A percentile compares a stretch with the other conserved stretches of the same genome.
These are phyloP conservation scores for Myxozyma sirexii DNA, from an alignment of 805 yeast species.

Conservation along the genomic window DNA sequence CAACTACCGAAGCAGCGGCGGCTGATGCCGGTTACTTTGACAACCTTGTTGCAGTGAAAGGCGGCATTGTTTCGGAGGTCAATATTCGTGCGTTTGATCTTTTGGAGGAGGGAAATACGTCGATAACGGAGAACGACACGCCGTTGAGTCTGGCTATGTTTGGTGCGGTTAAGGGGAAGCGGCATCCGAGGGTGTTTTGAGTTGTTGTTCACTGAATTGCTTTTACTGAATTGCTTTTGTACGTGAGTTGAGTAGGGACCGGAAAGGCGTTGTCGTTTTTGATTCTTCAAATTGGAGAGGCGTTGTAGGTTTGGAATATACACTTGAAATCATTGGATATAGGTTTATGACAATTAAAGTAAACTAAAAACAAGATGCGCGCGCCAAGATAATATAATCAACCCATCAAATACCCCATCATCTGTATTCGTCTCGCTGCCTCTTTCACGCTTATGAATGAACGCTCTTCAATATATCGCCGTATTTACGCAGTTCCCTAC, in stretches of 20 bases:
- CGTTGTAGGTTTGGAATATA: too few species aligned
- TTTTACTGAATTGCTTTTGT: too few species aligned
- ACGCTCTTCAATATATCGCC: not conserved
- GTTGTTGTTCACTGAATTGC: too few species aligned
- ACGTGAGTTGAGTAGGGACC: too few species aligned
- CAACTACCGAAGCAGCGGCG: not conserved
- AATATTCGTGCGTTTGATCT: constrained; percentile 56
- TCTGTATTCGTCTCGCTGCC: not conserved
- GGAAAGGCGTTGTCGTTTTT: too few species aligned
- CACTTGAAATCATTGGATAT: too few species aligned
- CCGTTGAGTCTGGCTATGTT: constrained; percentile 58
- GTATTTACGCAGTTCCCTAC: constrained; percentile 29
- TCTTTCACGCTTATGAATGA: not conserved
- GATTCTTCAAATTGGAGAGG: too few species aligned
- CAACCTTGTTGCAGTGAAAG: constrained; percentile 27
- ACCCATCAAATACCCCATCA: not conserved
- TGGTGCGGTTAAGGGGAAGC: constrained; percentile 39
- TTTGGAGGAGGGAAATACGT: constrained; percentile 59
- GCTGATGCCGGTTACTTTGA: constrained; percentile 22
- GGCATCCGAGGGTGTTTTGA: constrained; percentile 25
- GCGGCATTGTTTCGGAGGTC: constrained; percentile 40
- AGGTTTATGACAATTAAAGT: too few species aligned
- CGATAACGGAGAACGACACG: constrained; percentile 53
- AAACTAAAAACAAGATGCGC: constrained; percentile 3
- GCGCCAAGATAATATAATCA: constrained; percentile 1